phyloP scores from a whole-genome alignment of 1,284 basidiomycete genomes.

The Ganoderma multipileum region DNA sequence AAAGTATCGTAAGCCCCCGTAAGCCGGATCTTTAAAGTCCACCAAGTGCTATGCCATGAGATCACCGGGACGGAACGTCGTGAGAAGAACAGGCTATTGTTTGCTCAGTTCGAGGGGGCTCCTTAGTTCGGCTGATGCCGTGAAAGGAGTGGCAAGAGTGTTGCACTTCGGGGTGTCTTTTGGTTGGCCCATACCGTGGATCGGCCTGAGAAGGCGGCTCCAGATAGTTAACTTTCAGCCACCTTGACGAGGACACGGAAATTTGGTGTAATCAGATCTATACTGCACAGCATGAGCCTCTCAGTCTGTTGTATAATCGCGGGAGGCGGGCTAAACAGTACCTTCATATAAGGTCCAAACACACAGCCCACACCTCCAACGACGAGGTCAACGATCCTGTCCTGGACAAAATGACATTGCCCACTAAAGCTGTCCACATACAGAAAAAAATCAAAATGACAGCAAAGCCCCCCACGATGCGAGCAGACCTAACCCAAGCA shows the following conservation, averaged over 20 bases:
- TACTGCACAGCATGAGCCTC: background rate
- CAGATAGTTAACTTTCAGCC: no score
- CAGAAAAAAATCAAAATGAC: slow-evolving; percentile 14
- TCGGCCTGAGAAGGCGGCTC: no score
- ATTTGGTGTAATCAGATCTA: no score
- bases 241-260: no score
- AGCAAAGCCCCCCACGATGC: slow-evolving; percentile 4
- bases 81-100: background rate
- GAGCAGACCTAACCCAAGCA: background rate
- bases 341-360: background rate
- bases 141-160: no score
- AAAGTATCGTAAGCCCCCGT: background rate
- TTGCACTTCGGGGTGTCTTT: no score
- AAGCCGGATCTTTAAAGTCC: background rate
- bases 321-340: background rate
- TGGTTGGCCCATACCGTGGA: no score
- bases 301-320: background rate
- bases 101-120: no score
- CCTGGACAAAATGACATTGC: background rate
- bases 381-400: background rate
- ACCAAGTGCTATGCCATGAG: background rate
- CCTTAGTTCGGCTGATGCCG: no score
- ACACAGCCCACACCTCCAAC: background rate
- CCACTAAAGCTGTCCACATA: background rate
- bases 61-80: background rate